A percentile compares a stretch with the other conserved stretches of the same genome.
Conservation (phyloP, 768 basidiomycete genomes). For the Strobilomyces confusus region DNA sequence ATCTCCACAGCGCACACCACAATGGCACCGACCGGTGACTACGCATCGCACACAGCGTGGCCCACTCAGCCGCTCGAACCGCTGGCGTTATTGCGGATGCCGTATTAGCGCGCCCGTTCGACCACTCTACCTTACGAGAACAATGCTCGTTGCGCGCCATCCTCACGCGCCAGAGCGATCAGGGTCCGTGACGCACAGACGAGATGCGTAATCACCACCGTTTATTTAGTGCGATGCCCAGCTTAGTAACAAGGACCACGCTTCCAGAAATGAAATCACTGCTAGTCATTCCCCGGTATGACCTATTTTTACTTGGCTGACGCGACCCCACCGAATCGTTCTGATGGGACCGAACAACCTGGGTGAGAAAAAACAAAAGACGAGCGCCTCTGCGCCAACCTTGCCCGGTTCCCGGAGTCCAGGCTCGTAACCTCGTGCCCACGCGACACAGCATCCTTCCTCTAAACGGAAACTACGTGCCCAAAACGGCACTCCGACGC, state of each 20-base stretch:
- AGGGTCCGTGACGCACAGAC: constrained; percentile 6
- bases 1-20: constrained; percentile 12
- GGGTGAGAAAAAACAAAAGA: not conserved
- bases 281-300: not conserved
- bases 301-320: not conserved
- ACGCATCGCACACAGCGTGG: constrained; percentile 1
- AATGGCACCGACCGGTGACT: too few relatives aligned
- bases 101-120: constrained; percentile 8
- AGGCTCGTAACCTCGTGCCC: constrained; percentile 20
- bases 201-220: constrained; percentile 1
- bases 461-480: constrained; percentile 12
- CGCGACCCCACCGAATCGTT: not conserved
- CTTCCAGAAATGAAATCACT: constrained; percentile 13
- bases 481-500: constrained; percentile 12
- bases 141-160: constrained; percentile 1
- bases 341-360: not conserved
- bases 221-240: constrained; percentile 3
- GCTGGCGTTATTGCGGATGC: constrained; percentile 21
- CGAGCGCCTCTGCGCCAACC: not conserved
- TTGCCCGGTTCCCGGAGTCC: not conserved
- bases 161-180: constrained; percentile 17
- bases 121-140: constrained; percentile 9
- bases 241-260: not conserved
- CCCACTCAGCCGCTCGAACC: not conserved
- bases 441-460: constrained; percentile 16